Evolutionary conservation across 345 rosid genomes (phyloP).

Genomic region (Pistacia atlantica): DNA sequence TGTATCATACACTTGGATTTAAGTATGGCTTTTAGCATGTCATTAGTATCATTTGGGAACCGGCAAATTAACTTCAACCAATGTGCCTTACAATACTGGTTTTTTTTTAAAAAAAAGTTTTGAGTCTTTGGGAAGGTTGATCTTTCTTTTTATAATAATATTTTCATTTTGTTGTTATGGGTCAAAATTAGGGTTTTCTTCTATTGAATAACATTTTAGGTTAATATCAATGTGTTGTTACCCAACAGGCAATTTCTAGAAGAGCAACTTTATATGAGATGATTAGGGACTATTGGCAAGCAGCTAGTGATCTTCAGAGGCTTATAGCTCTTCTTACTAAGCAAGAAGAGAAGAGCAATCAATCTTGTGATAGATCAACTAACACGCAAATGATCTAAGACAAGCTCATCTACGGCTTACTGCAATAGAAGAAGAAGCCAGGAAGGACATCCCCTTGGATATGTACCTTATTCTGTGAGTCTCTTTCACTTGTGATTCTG

Average conservation of each 20-base stretch:
- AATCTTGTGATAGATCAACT: slow-evolving; percentile 51
- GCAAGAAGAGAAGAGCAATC: slow-evolving; percentile 60
- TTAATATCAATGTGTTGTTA: slow-evolving; percentile 13
- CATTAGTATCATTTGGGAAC: background rate
- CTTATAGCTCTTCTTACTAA: slow-evolving; percentile 54
- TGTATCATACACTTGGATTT: background rate
- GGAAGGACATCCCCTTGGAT: slow-evolving; percentile 72
- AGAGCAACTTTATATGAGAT: slow-evolving; percentile 81
- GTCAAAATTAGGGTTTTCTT: background rate
- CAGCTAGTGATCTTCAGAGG: slow-evolving; percentile 76
- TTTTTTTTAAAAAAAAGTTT: no score
- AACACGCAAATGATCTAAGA: slow-evolving; percentile 60
- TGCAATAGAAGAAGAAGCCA: slow-evolving; percentile 72
- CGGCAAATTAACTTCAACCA: background rate
- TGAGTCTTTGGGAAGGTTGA: background rate
- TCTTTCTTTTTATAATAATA: background rate
- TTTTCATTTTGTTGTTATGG: no score
- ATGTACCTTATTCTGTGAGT: slow-evolving; percentile 95
- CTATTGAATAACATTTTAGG: slow-evolving; percentile 8
- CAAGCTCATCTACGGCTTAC: slow-evolving; percentile 63
- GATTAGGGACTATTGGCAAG: slow-evolving; percentile 89
- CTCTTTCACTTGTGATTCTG: background rate
- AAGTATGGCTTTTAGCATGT: background rate
- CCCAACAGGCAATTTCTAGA: slow-evolving; percentile 82
- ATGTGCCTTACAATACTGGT: background rate